A percentile compares a stretch with the other conserved stretches of the same genome.
phyloP scores from a whole-genome alignment of 331 rosid species.

The Pyrus hybrid region DNA sequence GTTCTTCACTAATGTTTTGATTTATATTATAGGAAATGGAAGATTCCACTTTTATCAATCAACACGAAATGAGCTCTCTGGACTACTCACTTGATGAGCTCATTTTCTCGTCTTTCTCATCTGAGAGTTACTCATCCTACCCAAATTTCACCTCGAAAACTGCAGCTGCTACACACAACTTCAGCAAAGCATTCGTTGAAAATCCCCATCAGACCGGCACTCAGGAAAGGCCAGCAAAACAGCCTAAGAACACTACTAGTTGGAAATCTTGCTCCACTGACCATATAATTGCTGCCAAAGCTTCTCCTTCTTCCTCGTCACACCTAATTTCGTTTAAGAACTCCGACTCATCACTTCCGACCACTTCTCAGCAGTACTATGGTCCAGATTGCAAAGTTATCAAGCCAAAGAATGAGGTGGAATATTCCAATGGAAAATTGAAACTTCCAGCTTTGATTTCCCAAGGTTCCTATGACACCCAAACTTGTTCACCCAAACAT shows the following conservation, averaged over 20 bases:
- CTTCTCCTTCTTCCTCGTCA: conserved; percentile 19
- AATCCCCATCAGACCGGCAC: neutral
- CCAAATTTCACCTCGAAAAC: neutral
- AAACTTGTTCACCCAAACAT: conserved; percentile 9
- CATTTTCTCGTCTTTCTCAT: conserved; percentile 16
- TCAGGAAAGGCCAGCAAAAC: conserved; percentile 14
- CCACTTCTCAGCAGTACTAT: conserved; percentile 11
- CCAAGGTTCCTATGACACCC: conserved; percentile 14
- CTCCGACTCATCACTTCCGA: neutral
- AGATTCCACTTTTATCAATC: conserved; percentile 1
- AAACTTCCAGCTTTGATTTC: conserved; percentile 16
- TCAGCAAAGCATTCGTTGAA: neutral
- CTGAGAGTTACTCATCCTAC: conserved; percentile 22
- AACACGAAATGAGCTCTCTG: conserved; percentile 8
- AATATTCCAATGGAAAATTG: conserved; percentile 1
- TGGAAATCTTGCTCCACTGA: conserved; percentile 20
- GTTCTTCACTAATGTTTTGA: neutral
- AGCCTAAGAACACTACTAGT: neutral
- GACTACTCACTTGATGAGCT: conserved; percentile 18
- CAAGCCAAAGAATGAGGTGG: conserved; percentile 34
- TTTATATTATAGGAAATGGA: conserved; percentile 16
- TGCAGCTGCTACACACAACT: neutral
- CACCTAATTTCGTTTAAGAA: conserved; percentile 23
- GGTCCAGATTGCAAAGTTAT: neutral
- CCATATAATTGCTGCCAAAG: neutral